Conservation (phyloP, 352 stramenopile species). For the Phytopythium litorale region DNA sequence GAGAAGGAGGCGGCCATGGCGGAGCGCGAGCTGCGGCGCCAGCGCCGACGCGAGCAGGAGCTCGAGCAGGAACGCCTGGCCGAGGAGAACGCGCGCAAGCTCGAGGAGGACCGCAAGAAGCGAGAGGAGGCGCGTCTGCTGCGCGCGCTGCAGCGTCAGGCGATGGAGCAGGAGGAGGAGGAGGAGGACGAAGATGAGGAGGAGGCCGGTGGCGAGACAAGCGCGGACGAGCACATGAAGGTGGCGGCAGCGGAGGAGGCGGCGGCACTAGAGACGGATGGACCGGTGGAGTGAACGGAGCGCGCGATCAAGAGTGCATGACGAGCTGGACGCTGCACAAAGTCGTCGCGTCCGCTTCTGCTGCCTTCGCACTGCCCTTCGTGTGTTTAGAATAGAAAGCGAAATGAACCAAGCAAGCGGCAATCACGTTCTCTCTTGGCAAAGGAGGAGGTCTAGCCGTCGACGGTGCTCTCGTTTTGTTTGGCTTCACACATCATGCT, state of each 20-base stretch:
- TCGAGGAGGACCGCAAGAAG: slow-evolving; percentile 35
- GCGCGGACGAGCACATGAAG: neutral
- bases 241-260: neutral
- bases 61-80: slow-evolving; percentile 35
- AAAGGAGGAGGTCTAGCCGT: neutral
- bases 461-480: too few species aligned
- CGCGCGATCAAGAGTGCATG: neutral
- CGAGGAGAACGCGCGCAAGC: slow-evolving; percentile 25
- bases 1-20: slow-evolving; percentile 46
- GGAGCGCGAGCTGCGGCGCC: slow-evolving; percentile 52
- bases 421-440: too few species aligned
- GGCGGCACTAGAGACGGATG: neutral
- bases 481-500: too few species aligned
- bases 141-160: slow-evolving; percentile 44
- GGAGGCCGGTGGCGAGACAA: neutral
- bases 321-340: neutral
- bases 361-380: neutral
- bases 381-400: slow-evolving; percentile 3
- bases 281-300: neutral
- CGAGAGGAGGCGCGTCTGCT: slow-evolving; percentile 50
- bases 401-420: neutral
- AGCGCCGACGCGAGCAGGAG: slow-evolving; percentile 64
- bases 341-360: neutral
- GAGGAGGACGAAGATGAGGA: slow-evolving; percentile 18
- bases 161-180: slow-evolving; percentile 10